Evolutionary conservation across 192 early-diverging fungal species (phyloP).

Genomic region (Pilobolus umbonatus): DNA sequence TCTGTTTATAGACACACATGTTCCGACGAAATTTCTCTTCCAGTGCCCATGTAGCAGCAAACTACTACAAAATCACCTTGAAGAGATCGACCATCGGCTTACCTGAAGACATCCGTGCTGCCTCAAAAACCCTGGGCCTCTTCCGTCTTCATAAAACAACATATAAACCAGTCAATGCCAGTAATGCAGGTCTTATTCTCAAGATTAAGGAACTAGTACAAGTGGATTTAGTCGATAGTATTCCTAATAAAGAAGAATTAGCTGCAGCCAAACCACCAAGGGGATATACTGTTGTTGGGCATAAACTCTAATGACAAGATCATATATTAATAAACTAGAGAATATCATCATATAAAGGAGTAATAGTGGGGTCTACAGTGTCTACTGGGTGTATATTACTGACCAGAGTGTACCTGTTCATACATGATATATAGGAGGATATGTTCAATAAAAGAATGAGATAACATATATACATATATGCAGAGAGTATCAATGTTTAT

Average conservation of each 20-base stretch:
- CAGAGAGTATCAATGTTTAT: too few relatives aligned
- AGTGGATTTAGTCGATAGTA: slow-evolving; percentile 34
- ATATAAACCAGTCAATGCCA: slow-evolving; percentile 42
- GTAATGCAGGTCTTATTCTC: slow-evolving; percentile 44
- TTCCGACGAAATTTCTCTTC: slow-evolving; percentile 16
- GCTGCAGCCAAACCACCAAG: slow-evolving; percentile 24
- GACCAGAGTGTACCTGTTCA: too few relatives aligned
- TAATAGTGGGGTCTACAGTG: too few relatives aligned
- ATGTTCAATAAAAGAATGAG: too few relatives aligned
- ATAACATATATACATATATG: too few relatives aligned
- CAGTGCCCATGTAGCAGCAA: slow-evolving; percentile 9
- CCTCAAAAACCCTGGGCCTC: slow-evolving; percentile 38
- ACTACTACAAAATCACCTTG: slow-evolving; percentile 43
- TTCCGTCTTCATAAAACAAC: slow-evolving; percentile 33
- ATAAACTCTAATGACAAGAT: slow-evolving; percentile 6
- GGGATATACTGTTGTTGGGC: slow-evolving; percentile 31
- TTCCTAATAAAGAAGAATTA: slow-evolving; percentile 33
- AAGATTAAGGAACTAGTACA: slow-evolving; percentile 49
- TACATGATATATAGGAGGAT: too few relatives aligned
- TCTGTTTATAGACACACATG: neutral
- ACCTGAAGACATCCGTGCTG: slow-evolving; percentile 21
- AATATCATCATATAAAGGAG: too few relatives aligned
- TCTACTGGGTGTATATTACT: too few relatives aligned
- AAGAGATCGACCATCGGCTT: slow-evolving; percentile 45
- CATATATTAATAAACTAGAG: too few relatives aligned